These are phyloP conservation scores for Trametopsis cervina DNA, from an alignment of 768 basidiomycete genomes.

Conservation along the genomic window DNA sequence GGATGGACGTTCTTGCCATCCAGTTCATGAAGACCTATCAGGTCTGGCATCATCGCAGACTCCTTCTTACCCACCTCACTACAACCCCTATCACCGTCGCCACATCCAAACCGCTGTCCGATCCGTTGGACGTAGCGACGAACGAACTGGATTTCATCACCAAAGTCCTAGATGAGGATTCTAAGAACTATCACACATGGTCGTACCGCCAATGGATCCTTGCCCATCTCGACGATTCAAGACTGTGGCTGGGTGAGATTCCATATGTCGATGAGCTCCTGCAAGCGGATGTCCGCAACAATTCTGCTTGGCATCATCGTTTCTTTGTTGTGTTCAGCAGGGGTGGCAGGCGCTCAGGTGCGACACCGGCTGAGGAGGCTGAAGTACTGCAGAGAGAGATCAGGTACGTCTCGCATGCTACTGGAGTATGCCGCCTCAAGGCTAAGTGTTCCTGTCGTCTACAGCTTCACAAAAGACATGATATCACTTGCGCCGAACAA, in stretches of 20 bases:
- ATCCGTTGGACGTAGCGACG: conserved; percentile 15
- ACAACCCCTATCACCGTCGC: conserved; percentile 16
- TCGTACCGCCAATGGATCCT: conserved; percentile 94
- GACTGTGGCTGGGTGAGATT: conserved; percentile 68
- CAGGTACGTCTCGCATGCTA: conserved; percentile 46
- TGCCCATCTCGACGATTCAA: conserved; percentile 69
- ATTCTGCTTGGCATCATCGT: conserved; percentile 96
- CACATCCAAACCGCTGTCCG: not conserved
- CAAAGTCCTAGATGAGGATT: conserved; percentile 61
- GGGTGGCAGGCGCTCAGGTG: conserved; percentile 44
- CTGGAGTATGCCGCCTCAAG: conserved; percentile 1
- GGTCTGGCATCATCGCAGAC: conserved; percentile 91
- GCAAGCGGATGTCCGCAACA: conserved; percentile 79
- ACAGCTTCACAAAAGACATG: conserved; percentile 74
- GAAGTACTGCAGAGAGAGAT: conserved; percentile 64
- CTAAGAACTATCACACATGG: conserved; percentile 99
- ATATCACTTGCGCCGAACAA: conserved; percentile 90
- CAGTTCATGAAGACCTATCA: conserved; percentile 92
- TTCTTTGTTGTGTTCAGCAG: conserved; percentile 80
- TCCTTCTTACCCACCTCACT: conserved; percentile 56
- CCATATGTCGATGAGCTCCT: conserved; percentile 67
- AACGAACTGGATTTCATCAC: conserved; percentile 81
- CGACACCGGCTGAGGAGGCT: conserved; percentile 42
- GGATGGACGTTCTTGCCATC: conserved; percentile 86
- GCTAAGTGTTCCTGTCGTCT: not conserved